These are phyloP conservation scores for Maudiozyma humilis DNA, from an alignment of 1,139 yeast genomes.

Conservation along the genomic window DNA sequence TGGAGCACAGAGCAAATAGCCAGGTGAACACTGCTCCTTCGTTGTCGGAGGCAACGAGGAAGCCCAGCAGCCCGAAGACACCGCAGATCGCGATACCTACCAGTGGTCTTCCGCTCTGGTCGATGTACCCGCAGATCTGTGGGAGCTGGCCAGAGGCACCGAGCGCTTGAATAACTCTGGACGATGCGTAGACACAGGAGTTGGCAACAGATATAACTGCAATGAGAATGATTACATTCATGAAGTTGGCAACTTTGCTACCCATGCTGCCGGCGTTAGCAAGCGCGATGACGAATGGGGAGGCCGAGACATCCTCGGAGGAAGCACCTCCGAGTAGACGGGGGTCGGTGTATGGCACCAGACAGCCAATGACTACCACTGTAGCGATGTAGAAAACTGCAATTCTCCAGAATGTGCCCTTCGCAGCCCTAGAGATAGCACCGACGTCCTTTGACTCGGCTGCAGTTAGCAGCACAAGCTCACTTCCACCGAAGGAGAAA, in stretches of 20 bases:
- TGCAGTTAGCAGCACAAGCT: conserved; percentile 75
- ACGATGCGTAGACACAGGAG: conserved; percentile 68
- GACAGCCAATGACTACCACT: conserved; percentile 51
- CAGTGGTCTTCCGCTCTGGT: conserved; percentile 56
- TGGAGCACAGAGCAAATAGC: conserved; percentile 78
- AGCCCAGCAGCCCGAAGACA: conserved; percentile 77
- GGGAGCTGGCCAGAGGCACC: conserved; percentile 82
- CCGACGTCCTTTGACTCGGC: conserved; percentile 66
- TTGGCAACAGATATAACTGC: conserved; percentile 69
- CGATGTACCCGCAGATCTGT: conserved; percentile 50
- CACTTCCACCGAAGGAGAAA: conserved; percentile 76
- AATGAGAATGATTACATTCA: conserved; percentile 63
- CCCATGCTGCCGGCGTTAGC: conserved; percentile 35
- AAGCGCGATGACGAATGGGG: conserved; percentile 61
- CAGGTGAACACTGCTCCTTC: conserved; percentile 61
- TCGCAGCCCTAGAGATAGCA: conserved; percentile 59
- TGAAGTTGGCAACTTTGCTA: conserved; percentile 47
- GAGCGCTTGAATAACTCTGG: conserved; percentile 74
- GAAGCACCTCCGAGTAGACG: conserved; percentile 41
- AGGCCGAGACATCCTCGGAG: conserved; percentile 32
- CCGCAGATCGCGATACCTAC: conserved; percentile 56
- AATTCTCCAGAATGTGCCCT: conserved; percentile 69
- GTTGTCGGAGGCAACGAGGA: conserved; percentile 52
- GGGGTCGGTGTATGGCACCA: conserved; percentile 56
- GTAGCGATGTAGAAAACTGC: conserved; percentile 55